Base-by-base conservation (phyloP, 352 stramenopile species). In the Saprolegnia parasitica region DNA sequence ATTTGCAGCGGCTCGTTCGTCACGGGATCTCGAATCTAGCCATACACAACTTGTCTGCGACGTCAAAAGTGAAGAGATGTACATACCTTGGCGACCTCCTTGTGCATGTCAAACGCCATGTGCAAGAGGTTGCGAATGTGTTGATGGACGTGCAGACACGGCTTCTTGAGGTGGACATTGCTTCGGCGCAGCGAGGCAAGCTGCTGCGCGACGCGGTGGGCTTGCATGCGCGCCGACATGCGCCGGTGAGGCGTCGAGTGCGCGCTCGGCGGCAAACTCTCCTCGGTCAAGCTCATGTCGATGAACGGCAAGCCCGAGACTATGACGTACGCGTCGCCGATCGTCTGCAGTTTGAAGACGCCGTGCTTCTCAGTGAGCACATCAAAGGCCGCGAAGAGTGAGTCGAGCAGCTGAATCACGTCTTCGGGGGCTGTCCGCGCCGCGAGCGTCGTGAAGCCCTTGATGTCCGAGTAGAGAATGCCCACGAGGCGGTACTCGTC, bases 281-380 rank as follows among this genome's bases (percentile, higher is more conserved):
- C 37, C 5, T 60, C 18, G 2, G 23, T 57, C 11, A 68, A 20
- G 9, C 83, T 93, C 83, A 93, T 93, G 58, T 93, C 84, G 11
- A 92, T 80, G 54, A 95, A 96, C 2, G 90, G 90, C 21, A 94
- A 71, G 1, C 88, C 89, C 4, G 84, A 93, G 0, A 93, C 81
- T 40, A 93, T 95, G 64, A 98, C 86, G 73, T 96, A 97, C n/a
- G 89, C 89, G 76, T 98, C 92, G 15, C 91, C 90, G 40, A 97
- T 97, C 0, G 87, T 97, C 72, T 98, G 88, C 76, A 97, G 93
- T 75, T 97, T 98, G 68, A 96, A 96, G 29, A 97, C 88, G 29
- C 88, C 83, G 72, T 98, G 86, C 72, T 97, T 95, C 42, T 94
- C 83, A 0, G 87, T 93, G n/a, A 97, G 73, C 18, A 91, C 89